Conservation (phyloP, 495 filamentous ascomycete genomes). For the Tuber microsphaerosporum region DNA sequence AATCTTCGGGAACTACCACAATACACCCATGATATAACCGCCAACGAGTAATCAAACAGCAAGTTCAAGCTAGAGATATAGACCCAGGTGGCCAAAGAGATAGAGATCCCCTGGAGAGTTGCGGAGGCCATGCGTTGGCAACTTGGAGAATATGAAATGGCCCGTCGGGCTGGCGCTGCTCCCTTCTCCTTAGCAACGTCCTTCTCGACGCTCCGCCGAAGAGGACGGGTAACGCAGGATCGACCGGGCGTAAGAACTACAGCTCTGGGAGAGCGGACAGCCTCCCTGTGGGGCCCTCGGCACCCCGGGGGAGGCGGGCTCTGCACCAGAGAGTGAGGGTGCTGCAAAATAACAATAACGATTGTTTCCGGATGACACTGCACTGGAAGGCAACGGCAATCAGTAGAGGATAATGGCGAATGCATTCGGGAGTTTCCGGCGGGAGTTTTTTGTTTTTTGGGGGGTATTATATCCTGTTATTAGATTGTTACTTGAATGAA, state of each 20-base stretch:
- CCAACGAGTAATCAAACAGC: no score
- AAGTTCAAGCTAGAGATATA: conserved; percentile 98
- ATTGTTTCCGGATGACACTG: background rate
- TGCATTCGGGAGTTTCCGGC: conserved; percentile 24
- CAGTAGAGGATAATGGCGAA: background rate
- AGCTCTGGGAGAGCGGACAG: conserved; percentile 16
- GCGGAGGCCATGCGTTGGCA: conserved; percentile 99
- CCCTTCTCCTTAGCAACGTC: conserved; percentile 64
- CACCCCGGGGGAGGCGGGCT: conserved; percentile 11
- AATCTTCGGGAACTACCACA: background rate
- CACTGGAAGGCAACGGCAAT: background rate
- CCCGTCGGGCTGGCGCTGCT: conserved; percentile 71
- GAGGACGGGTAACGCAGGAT: conserved; percentile 8
- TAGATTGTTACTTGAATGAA: conserved; percentile 11
- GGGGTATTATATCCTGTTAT: conserved; percentile 16
- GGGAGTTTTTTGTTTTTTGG: conserved; percentile 16
- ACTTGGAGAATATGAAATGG: conserved; percentile 86
- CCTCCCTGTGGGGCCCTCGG: conserved; percentile 6
- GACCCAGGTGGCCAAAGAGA: conserved; percentile 81
- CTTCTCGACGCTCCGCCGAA: conserved; percentile 51
- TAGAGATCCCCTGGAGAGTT: conserved; percentile 92
- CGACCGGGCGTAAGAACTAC: conserved; percentile 21
- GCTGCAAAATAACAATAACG: conserved; percentile 14
- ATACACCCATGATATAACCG: background rate
- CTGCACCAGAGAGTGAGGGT: conserved; percentile 15